Conservation (phyloP, 2,329 filamentous ascomycete species). For the Aphanocladium album region DNA sequence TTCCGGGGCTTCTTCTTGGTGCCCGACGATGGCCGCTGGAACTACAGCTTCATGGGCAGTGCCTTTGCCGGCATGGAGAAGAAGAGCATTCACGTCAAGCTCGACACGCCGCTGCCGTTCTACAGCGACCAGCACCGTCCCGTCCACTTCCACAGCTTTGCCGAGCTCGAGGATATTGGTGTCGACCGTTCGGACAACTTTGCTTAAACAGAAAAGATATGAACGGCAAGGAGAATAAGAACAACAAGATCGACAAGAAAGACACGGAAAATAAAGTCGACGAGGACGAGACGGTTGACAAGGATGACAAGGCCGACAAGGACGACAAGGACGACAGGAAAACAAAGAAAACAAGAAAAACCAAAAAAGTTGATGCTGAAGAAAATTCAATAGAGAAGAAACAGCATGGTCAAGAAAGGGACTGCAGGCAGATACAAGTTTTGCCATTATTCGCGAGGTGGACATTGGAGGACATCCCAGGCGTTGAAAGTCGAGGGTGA, state of each 20-base stretch:
- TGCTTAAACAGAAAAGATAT: constrained; percentile 50
- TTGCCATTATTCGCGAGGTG: background rate
- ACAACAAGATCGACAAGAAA: no score
- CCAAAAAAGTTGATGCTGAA: background rate
- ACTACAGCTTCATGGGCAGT: constrained; percentile 96
- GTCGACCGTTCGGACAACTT: constrained; percentile 92
- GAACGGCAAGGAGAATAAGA: no score
- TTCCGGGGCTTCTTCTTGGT: constrained; percentile 96
- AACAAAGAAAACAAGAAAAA: no score
- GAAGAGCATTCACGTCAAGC: constrained; percentile 83
- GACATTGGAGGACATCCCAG: background rate
- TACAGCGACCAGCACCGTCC: constrained; percentile 91
- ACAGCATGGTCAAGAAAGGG: no score
- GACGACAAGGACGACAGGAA: no score
- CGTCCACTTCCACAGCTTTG: constrained; percentile 95
- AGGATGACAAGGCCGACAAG: no score
- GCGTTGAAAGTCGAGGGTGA: constrained; percentile 5
- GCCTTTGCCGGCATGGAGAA: constrained; percentile 85
- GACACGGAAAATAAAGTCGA: background rate
- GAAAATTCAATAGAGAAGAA: background rate
- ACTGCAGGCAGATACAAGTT: background rate
- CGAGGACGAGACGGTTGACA: no score
- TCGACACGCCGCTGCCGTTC: constrained; percentile 85
- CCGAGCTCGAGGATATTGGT: constrained; percentile 94
- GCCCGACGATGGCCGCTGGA: constrained; percentile 86